Percentiles rank a stretch among this genome's conserved stretches.
Conservation (phyloP, 1,139 yeast species). For the Geotrichum reessii region DNA sequence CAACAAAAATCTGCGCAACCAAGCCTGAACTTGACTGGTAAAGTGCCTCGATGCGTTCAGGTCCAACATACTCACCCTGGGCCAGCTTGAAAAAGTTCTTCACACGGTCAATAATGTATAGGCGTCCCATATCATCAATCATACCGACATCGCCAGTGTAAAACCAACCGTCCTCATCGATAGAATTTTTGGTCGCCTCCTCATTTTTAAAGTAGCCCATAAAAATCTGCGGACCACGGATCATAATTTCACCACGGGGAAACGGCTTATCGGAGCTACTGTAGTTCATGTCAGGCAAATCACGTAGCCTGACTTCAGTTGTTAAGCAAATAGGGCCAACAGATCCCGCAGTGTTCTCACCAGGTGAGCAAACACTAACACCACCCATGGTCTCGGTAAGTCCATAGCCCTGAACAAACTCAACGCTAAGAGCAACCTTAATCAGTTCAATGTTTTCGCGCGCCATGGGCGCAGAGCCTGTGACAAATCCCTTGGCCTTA, state of each 20-base stretch:
- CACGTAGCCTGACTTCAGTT: constrained; percentile 55
- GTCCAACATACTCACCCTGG: constrained; percentile 78
- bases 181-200: constrained; percentile 47
- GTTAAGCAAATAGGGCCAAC: constrained; percentile 57
- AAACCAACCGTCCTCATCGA: constrained; percentile 69
- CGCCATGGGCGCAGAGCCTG: constrained; percentile 76
- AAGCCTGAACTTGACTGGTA: constrained; percentile 52
- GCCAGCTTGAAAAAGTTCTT: constrained; percentile 76
- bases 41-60: constrained; percentile 66
- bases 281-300: constrained; percentile 66
- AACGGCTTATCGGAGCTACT: constrained; percentile 45
- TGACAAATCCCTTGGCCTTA: constrained; percentile 41
- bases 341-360: constrained; percentile 47
- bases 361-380: constrained; percentile 44
- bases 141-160: constrained; percentile 69
- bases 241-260: constrained; percentile 53
- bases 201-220: constrained; percentile 54
- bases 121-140: constrained; percentile 50
- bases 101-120: constrained; percentile 64
- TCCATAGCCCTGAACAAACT: constrained; percentile 70
- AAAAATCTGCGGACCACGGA: constrained; percentile 66
- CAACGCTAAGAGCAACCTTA: constrained; percentile 55
- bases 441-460: constrained; percentile 55
- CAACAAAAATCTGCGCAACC: constrained; percentile 53
- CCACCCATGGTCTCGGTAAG: constrained; percentile 74